Evolutionary conservation across 2,329 filamentous ascomycete species (phyloP).

Genomic region (Zymoseptoria passerinii): DNA sequence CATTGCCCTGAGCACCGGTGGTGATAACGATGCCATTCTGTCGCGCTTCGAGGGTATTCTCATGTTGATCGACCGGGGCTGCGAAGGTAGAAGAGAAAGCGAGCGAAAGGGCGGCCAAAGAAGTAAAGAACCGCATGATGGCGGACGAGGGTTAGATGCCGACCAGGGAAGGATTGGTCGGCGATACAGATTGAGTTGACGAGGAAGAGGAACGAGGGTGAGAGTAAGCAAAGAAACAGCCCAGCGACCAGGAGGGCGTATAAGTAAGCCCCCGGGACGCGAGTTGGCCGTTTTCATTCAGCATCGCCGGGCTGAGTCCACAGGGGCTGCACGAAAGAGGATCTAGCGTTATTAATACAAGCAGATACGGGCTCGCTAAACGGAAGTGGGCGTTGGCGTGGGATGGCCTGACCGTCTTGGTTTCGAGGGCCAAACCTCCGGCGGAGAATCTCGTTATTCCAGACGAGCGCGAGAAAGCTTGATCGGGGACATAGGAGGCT

Average conservation of each 20-base stretch:
- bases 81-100: constrained; percentile 14
- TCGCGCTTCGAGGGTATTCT: constrained; percentile 11
- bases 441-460: neutral
- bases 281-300: neutral
- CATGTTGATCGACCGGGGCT: constrained; percentile 6
- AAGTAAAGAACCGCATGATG: constrained; percentile 14
- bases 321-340: neutral
- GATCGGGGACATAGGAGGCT: neutral
- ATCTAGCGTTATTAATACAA: neutral
- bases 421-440: neutral
- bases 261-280: neutral
- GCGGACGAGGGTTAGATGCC: neutral
- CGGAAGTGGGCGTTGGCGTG: neutral
- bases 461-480: neutral
- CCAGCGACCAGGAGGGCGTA: neutral
- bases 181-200: neutral
- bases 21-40: constrained; percentile 6
- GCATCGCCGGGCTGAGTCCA: neutral
- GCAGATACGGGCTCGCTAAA: neutral
- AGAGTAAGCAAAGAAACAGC: neutral
- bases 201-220: neutral
- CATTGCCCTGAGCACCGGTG: constrained; percentile 5
- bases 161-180: neutral
- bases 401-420: neutral
- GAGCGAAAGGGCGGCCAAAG: constrained; percentile 11